Evolutionary conservation across 345 rosid species (phyloP), one percentile per base, ranked within the genome.

Genomic region (Gynandropsis gynandra): DNA sequence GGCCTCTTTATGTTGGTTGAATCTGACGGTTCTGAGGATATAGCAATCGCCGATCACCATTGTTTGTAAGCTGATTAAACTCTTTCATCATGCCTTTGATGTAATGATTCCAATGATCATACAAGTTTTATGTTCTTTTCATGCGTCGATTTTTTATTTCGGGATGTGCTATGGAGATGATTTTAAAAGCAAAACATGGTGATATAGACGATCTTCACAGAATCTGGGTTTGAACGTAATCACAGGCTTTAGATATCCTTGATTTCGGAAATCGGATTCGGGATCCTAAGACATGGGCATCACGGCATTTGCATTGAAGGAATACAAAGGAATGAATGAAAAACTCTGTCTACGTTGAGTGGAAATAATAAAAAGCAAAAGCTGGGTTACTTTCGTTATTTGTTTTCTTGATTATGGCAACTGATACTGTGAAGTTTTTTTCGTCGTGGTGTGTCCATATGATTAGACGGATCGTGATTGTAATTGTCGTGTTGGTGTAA

Each of bases 251-350:
- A 9, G 49, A 32, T 50, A 21, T 17, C 39, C 50, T 41, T 40
- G 55, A 0, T 21, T 24, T 10, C 10, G 16, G 39, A 24, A 24
- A 2, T 24, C 4, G 29, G 5, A 24, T 24, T 5, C 9, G 50
- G 31, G 59, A 53, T 39, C 36, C 16, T 16, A 36, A 41, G 38
- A 16, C 17, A 60, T 31, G 42, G 15, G 34, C 50, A 40, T 29
- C 47, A 39, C 33, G 62, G 19, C 46, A 58, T 40, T 58, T 49
- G 39, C 18, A 58, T 36, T 50, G 49, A 50, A 13, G 12, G 57
- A 50, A 50, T 50, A 56, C 50, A 10, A 19, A 14, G 29, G 17
- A 43, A 9, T 56, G n/a, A n/a, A n/a, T n/a, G n/a, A 9, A 34
- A 58, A 59, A 59, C 35, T 50, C 42, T 4, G 21, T 40, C 50